A percentile compares a stretch with the other conserved stretches of the same genome.
phyloP scores from a whole-genome alignment of 2,329 filamentous ascomycete species.

The Dactylellina parvicollis region DNA sequence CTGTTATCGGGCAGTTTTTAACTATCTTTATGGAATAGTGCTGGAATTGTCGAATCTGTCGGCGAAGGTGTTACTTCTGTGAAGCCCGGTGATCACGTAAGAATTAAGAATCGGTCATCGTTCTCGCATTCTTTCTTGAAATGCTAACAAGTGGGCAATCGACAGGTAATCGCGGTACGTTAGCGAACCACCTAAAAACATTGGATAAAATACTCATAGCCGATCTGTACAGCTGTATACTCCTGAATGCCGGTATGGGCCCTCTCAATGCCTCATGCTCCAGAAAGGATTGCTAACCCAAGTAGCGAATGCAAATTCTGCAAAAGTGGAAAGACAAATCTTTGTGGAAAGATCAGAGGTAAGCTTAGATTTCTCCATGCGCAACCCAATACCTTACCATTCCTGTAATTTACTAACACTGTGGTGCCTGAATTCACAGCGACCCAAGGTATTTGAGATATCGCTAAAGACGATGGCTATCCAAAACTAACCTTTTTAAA shows the following conservation, averaged over 20 bases:
- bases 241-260: conserved; percentile 26
- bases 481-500: conserved; percentile 4
- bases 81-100: conserved; percentile 85
- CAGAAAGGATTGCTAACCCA: neutral
- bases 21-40: conserved; percentile 62
- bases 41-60: conserved; percentile 89
- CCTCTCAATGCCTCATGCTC: neutral
- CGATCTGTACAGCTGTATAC: conserved; percentile 32
- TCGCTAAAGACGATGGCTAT: neutral
- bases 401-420: conserved; percentile 4
- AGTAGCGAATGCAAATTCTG: conserved; percentile 99
- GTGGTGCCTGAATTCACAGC: conserved; percentile 62
- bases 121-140: neutral
- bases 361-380: neutral
- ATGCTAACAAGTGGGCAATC: neutral
- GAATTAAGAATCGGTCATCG: conserved; percentile 63
- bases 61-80: conserved; percentile 95
- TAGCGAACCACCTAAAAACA: neutral
- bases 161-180: conserved; percentile 48
- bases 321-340: conserved; percentile 98
- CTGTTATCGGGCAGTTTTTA: neutral
- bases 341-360: conserved; percentile 86
- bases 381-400: neutral
- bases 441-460: conserved; percentile 76
- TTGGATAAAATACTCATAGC: conserved; percentile 2